Percentiles rank a stretch among this genome's conserved stretches.
Evolutionary conservation across 83 land plant species (phyloP).

Genomic region (Isoetes engelmannii): DNA sequence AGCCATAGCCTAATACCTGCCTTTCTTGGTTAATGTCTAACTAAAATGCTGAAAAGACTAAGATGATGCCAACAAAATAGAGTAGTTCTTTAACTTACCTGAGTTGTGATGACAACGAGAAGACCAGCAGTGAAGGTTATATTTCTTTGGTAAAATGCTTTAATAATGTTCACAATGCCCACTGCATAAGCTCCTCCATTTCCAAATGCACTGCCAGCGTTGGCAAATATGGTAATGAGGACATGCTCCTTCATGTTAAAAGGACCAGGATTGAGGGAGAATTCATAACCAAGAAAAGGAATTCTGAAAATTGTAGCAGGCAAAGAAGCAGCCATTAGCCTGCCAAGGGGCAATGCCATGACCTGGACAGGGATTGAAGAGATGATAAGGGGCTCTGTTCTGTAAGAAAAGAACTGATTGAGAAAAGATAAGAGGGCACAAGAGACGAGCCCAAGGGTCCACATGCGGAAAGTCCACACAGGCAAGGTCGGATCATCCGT

Average conservation of each 20-base stretch:
- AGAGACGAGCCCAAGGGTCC: conserved; percentile 12
- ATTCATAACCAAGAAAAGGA: not conserved
- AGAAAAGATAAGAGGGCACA: conserved; percentile 9
- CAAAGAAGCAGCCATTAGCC: conserved; percentile 10
- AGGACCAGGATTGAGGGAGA: conserved; percentile 12
- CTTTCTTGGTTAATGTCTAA: not conserved
- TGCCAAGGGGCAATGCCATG: conserved; percentile 12
- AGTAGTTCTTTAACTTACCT: conserved; percentile 3
- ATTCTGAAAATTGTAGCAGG: not conserved
- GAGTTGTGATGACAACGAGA: conserved; percentile 16
- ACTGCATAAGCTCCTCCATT: conserved; percentile 14
- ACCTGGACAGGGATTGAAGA: conserved; percentile 11
- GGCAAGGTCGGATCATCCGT: conserved; percentile 18
- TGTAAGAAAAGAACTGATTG: conserved; percentile 16
- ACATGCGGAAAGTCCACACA: conserved; percentile 20
- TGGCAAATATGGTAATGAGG: conserved; percentile 7
- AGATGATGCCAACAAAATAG: not conserved
- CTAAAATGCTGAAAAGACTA: not conserved
- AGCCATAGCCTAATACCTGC: conserved; percentile 21
- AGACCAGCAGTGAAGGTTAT: conserved; percentile 10
- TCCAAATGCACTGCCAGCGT: conserved; percentile 17
- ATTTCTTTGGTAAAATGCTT: conserved; percentile 15
- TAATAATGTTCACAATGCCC: conserved; percentile 12
- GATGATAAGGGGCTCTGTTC: conserved; percentile 13
- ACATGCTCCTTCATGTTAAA: conserved; percentile 17